These are phyloP conservation scores for Macrolepiota albuminosa DNA, from an alignment of 768 basidiomycete genomes.

Conservation along the genomic window DNA sequence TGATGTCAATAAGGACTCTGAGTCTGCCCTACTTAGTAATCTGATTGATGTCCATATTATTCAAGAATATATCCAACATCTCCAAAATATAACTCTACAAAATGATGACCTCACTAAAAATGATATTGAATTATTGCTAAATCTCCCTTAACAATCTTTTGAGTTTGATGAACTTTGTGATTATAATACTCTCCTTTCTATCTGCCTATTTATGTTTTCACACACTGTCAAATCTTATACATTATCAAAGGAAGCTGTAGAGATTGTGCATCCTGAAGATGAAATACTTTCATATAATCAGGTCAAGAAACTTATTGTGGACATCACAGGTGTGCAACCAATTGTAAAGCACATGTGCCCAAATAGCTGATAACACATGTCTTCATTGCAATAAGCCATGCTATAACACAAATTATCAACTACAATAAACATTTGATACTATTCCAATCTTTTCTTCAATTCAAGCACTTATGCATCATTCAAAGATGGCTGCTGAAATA, in stretches of 20 bases:
- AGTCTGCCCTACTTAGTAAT: not conserved
- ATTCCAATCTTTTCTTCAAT: conserved; percentile 1
- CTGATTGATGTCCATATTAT: not conserved
- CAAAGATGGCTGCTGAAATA: not conserved
- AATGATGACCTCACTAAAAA: not conserved
- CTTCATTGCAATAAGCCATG: conserved; percentile 16
- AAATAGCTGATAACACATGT: conserved; percentile 30
- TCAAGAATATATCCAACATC: not conserved
- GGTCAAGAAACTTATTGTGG: conserved; percentile 1
- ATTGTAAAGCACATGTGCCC: conserved; percentile 34
- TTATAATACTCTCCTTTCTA: not conserved
- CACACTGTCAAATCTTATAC: not conserved
- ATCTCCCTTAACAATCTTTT: not conserved
- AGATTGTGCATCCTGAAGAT: not conserved
- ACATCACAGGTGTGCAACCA: conserved; percentile 26
- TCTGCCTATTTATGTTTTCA: not conserved
- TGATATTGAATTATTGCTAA: not conserved
- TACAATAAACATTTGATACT: not conserved
- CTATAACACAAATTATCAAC: not conserved
- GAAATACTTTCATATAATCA: not conserved
- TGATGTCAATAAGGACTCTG: not conserved
- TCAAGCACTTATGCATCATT: not conserved
- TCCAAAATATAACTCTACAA: not conserved
- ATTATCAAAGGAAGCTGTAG: not conserved
- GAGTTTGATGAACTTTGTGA: not conserved